Base-by-base conservation (phyloP, 371 early-diverging fungal species). In the Funneliformis caledonium region DNA sequence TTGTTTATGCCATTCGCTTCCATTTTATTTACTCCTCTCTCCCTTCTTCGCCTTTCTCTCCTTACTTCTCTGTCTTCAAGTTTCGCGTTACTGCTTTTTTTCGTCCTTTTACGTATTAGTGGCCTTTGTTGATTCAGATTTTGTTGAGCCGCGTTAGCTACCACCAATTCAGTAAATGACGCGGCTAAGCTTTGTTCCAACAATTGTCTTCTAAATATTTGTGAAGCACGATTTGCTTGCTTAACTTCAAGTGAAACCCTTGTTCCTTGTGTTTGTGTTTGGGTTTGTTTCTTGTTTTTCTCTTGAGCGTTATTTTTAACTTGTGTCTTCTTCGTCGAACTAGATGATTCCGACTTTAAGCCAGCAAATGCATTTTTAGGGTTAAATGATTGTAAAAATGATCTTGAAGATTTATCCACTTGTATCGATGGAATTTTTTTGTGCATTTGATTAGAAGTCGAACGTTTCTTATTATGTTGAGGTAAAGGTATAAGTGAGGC, bases 51-150 rank as follows among this genome's bases (percentile, higher is more conserved):
- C 37, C 79, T 67, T 70, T 67, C 79, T 42, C 67, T n/a, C 56
- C 79, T 79, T n/a, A 56, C 70, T 59, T 79, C 79, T 4, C 79
- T 14, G 56, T 79, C 79, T 69, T 79, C 70, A 31, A 79, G 31
- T 59, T 52, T 70, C 26, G 79, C 79, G 59, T 79, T 79, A 69
- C 79, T 79, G 47, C 79, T 59, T 31, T 79, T 79, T 70, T 50
- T 79, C 12, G 79, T 79, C 45, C 60, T 79, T 79, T 33, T 48
- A 9, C 79, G 48, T 65, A 79, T 79, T 64, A 56, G 4, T 6
- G 70, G 6, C 59, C 59, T 79, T 59, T 33, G 10, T 43, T 37
- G 65, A 47, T 1, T 14, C 2, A 10, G 10, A 4, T 42, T 42
- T 69, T 69, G 69, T 56, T 56, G 56, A 19, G 19, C 16, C 19